Base-by-base conservation (phyloP, 2,329 filamentous ascomycete genomes). In the Aspergillus clavatus region DNA sequence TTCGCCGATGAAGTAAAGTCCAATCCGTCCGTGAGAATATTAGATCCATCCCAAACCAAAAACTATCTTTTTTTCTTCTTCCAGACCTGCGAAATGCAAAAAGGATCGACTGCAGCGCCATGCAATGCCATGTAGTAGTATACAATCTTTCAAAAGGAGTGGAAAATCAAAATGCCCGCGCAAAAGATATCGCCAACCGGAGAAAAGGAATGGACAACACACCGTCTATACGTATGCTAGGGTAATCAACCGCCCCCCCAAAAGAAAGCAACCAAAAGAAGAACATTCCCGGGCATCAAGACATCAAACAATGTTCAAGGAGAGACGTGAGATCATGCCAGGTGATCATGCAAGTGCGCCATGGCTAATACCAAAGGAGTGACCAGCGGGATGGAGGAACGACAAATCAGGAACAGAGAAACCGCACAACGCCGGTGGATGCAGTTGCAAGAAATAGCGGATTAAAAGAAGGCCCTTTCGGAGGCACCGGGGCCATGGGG, bases 91-190 rank as follows among this genome's bases (percentile, higher is more conserved):
- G 52, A 62, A 58, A 42, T 61, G 53, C 48, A 56, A 57, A n/a
- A 63, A 65, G 62, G 63, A 66, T 63, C 55, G 63, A 65, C 59
- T 57, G 63, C 62, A 63, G 55, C 56, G 60, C 62, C 57, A 55
- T 60, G 57, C 60, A 60, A 66, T 66, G 62, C 62, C 51, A 59
- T 51, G 48, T 66, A 58, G 48, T 66, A 58, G 45, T 55, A 48
- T 66, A 66, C 63, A 66, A 49, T 51, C 57, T 55, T 59, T 58
- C 43, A 53, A 64, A n/a, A n/a, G n/a, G 60, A 59, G 61, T 64
- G 56, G 56, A 62, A 41, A 56, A 61, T 55, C 53, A 52, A 51
- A 61, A 65, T 65, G 62, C 60, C 60, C 55, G 35, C 51, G 37
- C 45, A 47, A 44, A 24, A 24, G 8, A 24, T 5, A 49, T 62